Conservation (phyloP, 169 alveolate genomes). For the Theileria annulata region DNA sequence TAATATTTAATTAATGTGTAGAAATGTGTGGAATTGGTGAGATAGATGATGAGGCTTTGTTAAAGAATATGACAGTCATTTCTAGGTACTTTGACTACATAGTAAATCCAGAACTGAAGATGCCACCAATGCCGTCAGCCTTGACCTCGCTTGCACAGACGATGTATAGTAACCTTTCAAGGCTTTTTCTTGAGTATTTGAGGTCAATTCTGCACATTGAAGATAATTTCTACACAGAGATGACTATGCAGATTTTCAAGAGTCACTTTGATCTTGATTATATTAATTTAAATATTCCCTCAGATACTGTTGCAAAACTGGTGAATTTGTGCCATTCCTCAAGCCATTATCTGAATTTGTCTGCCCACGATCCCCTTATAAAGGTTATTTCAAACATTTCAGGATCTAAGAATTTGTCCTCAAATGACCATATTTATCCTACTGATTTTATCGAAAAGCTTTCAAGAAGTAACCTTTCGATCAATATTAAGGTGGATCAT, state of each 20-base stretch:
- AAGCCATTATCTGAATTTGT: constrained; percentile 57
- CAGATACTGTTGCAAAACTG: constrained; percentile 42
- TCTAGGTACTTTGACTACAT: constrained; percentile 55
- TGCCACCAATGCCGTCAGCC: constrained; percentile 34
- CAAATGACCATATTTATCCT: constrained; percentile 24
- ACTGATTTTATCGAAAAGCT: constrained; percentile 46
- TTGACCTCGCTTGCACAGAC: constrained; percentile 38
- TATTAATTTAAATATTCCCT: constrained; percentile 23
- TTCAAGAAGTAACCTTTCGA: constrained; percentile 12
- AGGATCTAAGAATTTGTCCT: background rate
- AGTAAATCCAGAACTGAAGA: constrained; percentile 50
- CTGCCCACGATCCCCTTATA: constrained; percentile 76
- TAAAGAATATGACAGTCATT: constrained; percentile 14
- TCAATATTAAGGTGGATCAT: constrained; percentile 55
- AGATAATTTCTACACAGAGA: constrained; percentile 58
- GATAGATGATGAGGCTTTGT: constrained; percentile 22
- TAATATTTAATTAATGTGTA: no score
- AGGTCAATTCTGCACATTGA: constrained; percentile 43
- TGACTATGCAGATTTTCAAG: constrained; percentile 64
- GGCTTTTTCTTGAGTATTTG: constrained; percentile 53
- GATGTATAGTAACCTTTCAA: constrained; percentile 57
- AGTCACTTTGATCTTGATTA: constrained; percentile 54
- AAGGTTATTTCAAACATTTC: constrained; percentile 38
- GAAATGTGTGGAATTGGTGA: constrained; percentile 23
- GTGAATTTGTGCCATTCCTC: constrained; percentile 34